Percentiles rank a stretch among this genome's conserved stretches.
Evolutionary conservation across 148 eudicot genomes (phyloP).

Genomic region (Heliosperma pusillum): DNA sequence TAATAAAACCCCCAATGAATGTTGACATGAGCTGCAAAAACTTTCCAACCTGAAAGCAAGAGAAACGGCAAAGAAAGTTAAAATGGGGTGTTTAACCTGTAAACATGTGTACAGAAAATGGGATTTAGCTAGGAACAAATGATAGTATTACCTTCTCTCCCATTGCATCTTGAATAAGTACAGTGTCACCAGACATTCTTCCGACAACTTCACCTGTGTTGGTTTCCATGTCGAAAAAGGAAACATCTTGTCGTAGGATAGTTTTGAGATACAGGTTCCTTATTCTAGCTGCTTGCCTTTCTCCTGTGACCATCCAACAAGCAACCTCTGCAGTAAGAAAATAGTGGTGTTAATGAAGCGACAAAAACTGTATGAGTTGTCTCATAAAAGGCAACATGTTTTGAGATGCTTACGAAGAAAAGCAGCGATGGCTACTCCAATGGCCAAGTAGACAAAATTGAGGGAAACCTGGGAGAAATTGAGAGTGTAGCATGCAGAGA

Average conservation of each 20-base stretch:
- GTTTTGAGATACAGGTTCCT: constrained; percentile 55
- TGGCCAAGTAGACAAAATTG: constrained; percentile 51
- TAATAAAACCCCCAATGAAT: constrained; percentile 68
- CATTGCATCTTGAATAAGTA: constrained; percentile 71
- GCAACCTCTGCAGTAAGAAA: constrained; percentile 47
- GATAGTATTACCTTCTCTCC: constrained; percentile 52
- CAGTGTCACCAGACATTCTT: constrained; percentile 78
- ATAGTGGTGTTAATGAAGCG: not conserved
- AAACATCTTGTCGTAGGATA: constrained; percentile 61
- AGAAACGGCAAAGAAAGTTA: not conserved
- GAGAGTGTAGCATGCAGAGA: no score
- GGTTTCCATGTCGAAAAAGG: constrained; percentile 67
- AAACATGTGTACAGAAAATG: not conserved
- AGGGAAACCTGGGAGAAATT: constrained; percentile 50
- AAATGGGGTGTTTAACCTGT: not conserved
- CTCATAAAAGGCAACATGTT: no score
- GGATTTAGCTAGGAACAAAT: no score
- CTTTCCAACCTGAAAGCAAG: constrained; percentile 65
- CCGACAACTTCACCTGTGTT: constrained; percentile 76
- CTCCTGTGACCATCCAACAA: constrained; percentile 80
- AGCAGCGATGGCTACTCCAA: constrained; percentile 48
- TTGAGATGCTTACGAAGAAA: constrained; percentile 51
- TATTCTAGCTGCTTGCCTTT: constrained; percentile 65
- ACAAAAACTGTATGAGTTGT: not conserved
- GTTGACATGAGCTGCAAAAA: constrained; percentile 60